Base-by-base conservation (phyloP, 495 filamentous ascomycete genomes). In the Echria macrotheca region DNA sequence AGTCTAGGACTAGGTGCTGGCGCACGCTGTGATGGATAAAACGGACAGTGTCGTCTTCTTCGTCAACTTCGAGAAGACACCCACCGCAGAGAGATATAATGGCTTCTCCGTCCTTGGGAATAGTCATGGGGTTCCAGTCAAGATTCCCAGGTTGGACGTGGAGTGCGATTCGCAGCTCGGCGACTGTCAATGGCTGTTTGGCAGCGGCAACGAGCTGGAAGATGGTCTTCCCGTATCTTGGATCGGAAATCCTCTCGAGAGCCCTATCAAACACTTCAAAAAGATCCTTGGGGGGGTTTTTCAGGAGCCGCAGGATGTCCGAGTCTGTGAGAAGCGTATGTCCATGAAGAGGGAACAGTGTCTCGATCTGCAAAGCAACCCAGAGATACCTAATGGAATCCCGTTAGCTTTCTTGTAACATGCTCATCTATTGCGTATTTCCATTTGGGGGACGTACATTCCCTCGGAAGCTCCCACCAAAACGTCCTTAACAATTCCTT, bases 1-100 rank as follows among this genome's bases (percentile, higher is more conserved):
- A 11, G 24, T 12, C 12, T 7, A 2, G 18, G 24, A 42, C 11
- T 6, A 45, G 26, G 24, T 45, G 18, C 23, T 45, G 42, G 9
- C 10, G 18, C 4, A 45, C 39, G 25, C 47, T 50, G 28, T 50
- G 47, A 0, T 50, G 47, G 5, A 44, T 50, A 39, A 45, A 50
- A 0, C 26, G 38, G 4, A 50, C 38, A 0, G 6, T 12, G 1
- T 3, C 0, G 14, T 33, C 39, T 19, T 50, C 47, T 3, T 50
- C 47, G 4, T 50, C 47, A 2, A 50, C 0, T 0, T 50, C 2
- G 0, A 50, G 28, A 8, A 50, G 29, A 0, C 39, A 37, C 0
- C 47, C 48, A 0, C 48, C 40, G 23, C 48, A 50, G 18, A 24
- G 25, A 0, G 38, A 1, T 0, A 50, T 26, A 21, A 50, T 31